Conservation (phyloP, 768 basidiomycete genomes). For the Flagelloscypha sp. region DNA sequence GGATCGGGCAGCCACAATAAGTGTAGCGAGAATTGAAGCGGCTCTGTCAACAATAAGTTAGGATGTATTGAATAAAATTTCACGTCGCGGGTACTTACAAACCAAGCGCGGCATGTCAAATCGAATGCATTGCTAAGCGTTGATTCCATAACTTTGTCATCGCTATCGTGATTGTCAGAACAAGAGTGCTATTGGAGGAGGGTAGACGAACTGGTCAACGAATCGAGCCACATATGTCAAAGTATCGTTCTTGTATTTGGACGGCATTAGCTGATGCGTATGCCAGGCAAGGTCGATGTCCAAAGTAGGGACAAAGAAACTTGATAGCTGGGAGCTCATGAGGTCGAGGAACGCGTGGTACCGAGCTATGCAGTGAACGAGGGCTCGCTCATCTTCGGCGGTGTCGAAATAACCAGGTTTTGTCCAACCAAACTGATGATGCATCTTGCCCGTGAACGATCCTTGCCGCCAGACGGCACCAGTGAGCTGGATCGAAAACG, state of each 20-base stretch:
- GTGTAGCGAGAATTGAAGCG: constrained; percentile 48
- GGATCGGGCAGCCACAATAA: constrained; percentile 51
- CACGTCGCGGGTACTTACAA: neutral
- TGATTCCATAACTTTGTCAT: constrained; percentile 1
- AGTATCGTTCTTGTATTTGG: neutral
- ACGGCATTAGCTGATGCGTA: constrained; percentile 48
- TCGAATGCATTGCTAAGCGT: neutral
- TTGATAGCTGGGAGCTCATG: neutral
- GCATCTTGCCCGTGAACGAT: constrained; percentile 6
- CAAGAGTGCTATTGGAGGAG: neutral
- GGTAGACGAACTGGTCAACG: neutral
- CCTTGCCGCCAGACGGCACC: constrained; percentile 6
- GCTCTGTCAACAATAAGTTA: too few relatives aligned
- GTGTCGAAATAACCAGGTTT: neutral
- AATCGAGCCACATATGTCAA: constrained; percentile 12
- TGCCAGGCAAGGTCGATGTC: constrained; percentile 68
- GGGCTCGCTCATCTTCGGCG: neutral
- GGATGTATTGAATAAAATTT: neutral
- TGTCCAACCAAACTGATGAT: constrained; percentile 2
- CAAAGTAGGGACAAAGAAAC: neutral
- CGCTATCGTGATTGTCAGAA: neutral
- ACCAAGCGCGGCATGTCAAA: constrained; percentile 1
- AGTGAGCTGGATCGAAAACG: constrained; percentile 4
- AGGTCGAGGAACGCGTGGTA: constrained; percentile 6
- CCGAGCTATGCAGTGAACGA: constrained; percentile 4